Evolutionary conservation across 2,329 filamentous ascomycete genomes (phyloP).

Genomic region (Cytospora piceicola): DNA sequence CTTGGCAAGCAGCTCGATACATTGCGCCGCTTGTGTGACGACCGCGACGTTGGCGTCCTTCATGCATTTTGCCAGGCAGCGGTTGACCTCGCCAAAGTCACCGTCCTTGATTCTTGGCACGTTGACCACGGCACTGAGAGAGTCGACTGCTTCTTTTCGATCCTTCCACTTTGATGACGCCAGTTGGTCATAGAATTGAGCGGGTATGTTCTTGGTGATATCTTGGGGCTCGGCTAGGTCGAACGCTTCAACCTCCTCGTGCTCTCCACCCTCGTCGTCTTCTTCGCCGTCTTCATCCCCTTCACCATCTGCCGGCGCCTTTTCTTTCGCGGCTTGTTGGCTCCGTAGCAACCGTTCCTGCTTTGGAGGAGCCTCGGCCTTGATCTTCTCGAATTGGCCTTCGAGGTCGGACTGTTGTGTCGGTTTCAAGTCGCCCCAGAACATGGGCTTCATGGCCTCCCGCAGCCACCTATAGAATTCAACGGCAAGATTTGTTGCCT

Average conservation of each 20-base stretch:
- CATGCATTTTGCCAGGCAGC: constrained; percentile 91
- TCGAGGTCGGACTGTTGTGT: constrained; percentile 95
- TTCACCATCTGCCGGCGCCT: constrained; percentile 63
- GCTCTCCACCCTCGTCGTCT: constrained; percentile 63
- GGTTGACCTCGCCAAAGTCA: constrained; percentile 81
- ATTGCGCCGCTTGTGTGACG: constrained; percentile 89
- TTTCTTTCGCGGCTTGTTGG: constrained; percentile 81
- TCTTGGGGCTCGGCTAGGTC: constrained; percentile 87
- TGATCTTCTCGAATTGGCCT: constrained; percentile 90
- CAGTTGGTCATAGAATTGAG: constrained; percentile 80
- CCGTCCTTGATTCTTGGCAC: constrained; percentile 91
- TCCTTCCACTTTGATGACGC: constrained; percentile 98
- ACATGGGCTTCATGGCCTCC: constrained; percentile 97
- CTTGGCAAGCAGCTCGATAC: constrained; percentile 85
- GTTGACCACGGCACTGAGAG: constrained; percentile 74
- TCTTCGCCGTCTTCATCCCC: constrained; percentile 63
- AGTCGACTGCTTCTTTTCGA: constrained; percentile 90
- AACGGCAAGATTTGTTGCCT: constrained; percentile 87
- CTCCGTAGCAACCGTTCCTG: constrained; percentile 87
- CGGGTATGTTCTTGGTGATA: constrained; percentile 78
- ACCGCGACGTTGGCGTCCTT: constrained; percentile 98
- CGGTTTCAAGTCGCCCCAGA: constrained; percentile 93
- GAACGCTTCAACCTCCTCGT: constrained; percentile 76
- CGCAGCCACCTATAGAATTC: constrained; percentile 97
- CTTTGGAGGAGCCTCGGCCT: constrained; percentile 83